phyloP scores from a whole-genome alignment of 2,329 filamentous ascomycete genomes.

The Xylaria multiplex region DNA sequence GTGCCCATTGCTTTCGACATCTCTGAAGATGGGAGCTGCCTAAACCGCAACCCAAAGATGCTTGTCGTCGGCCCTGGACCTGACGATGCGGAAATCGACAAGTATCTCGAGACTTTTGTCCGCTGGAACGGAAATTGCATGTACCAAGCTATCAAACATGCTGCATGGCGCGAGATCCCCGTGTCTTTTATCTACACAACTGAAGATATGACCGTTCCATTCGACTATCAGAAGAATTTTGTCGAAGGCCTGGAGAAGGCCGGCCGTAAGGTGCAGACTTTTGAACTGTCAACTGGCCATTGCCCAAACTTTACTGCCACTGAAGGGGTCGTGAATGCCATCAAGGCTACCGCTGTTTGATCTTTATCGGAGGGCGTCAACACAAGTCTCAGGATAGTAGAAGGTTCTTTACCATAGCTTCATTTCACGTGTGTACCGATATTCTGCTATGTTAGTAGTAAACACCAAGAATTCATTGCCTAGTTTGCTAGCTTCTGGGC shows the following conservation, averaged over 20 bases:
- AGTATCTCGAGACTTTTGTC: constrained; percentile 16
- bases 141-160: constrained; percentile 29
- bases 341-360: background rate
- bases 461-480: too few species aligned
- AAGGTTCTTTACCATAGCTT: too few species aligned
- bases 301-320: constrained; percentile 36
- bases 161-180: constrained; percentile 34
- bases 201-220: constrained; percentile 21
- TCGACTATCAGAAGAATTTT: constrained; percentile 32
- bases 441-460: too few species aligned
- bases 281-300: constrained; percentile 34
- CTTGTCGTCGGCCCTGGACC: constrained; percentile 19
- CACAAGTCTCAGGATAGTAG: too few species aligned
- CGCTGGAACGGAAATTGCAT: constrained; percentile 39
- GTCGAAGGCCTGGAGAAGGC: constrained; percentile 31
- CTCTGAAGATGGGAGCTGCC: constrained; percentile 28
- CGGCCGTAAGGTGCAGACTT: constrained; percentile 28
- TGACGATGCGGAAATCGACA: constrained; percentile 26
- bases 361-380: too few species aligned
- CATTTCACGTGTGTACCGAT: too few species aligned
- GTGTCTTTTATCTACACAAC: constrained; percentile 25
- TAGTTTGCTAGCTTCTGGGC: too few species aligned
- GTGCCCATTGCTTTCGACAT: constrained; percentile 30
- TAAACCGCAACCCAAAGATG: constrained; percentile 25
- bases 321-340: constrained; percentile 22